Percentiles rank a stretch among this genome's conserved stretches.
These are phyloP conservation scores for Acacia crassicarpa DNA, from an alignment of 306 rosid genomes.

Conservation along the genomic window DNA sequence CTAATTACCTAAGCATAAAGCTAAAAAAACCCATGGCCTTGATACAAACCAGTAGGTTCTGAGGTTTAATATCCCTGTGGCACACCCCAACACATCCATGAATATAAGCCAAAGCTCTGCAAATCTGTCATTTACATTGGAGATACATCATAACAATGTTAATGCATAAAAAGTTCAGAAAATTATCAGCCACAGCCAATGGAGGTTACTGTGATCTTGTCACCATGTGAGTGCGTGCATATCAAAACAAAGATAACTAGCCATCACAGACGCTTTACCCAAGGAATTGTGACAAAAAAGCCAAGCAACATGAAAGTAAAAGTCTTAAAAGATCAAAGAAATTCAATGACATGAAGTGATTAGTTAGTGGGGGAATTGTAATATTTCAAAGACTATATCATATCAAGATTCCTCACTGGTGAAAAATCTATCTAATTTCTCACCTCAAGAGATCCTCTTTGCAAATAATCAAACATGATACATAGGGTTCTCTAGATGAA, in stretches of 20 bases:
- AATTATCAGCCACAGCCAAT: too few relatives aligned
- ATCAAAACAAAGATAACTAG: neutral
- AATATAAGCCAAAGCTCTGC: conserved; percentile 71
- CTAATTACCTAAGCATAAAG: neutral
- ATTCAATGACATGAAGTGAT: neutral
- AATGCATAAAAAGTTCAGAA: neutral
- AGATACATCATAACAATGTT: conserved; percentile 14
- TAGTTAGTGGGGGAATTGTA: neutral
- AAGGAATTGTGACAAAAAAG: neutral
- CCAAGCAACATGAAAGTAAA: neutral
- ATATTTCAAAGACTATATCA: neutral
- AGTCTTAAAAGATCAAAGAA: neutral
- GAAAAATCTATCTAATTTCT: neutral
- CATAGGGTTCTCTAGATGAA: neutral
- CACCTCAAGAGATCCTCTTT: neutral
- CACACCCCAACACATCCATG: conserved; percentile 68
- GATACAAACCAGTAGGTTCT: conserved; percentile 61
- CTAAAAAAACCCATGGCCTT: neutral
- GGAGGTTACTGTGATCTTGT: neutral
- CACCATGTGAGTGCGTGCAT: neutral
- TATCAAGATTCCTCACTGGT: neutral
- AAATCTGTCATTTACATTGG: conserved; percentile 44
- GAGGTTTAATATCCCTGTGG: conserved; percentile 72
- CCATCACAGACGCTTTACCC: neutral
- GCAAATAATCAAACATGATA: neutral